These are phyloP conservation scores for Jackrogersella minutella DNA, from an alignment of 495 filamentous ascomycete species.

Conservation along the genomic window DNA sequence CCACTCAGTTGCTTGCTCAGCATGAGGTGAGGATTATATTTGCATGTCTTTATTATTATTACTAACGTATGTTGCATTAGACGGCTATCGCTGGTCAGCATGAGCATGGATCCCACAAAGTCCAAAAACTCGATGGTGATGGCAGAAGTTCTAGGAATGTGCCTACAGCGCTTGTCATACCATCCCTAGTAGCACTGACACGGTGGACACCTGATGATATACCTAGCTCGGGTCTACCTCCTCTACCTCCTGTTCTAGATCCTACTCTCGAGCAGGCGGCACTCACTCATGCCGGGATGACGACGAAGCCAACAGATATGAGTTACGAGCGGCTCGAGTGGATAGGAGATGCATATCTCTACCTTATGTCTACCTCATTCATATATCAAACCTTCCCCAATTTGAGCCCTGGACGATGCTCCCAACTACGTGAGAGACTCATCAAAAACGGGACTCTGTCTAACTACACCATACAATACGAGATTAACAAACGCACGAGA, in stretches of 20 bases:
- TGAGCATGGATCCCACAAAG: slow-evolving; percentile 23
- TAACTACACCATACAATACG: slow-evolving; percentile 69
- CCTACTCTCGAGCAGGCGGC: slow-evolving; percentile 63
- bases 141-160: background rate
- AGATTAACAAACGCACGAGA: slow-evolving; percentile 66
- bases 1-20: slow-evolving; percentile 25
- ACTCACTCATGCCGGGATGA: slow-evolving; percentile 71
- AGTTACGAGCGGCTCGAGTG: slow-evolving; percentile 77
- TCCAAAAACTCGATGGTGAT: slow-evolving; percentile 27
- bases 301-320: slow-evolving; percentile 45
- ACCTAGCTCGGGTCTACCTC: slow-evolving; percentile 51
- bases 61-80: slow-evolving; percentile 14
- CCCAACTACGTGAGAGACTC: slow-evolving; percentile 71
- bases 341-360: slow-evolving; percentile 78
- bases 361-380: slow-evolving; percentile 70
- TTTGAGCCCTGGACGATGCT: slow-evolving; percentile 65
- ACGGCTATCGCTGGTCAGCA: background rate
- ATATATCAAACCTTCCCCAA: slow-evolving; percentile 69
- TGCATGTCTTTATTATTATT: background rate
- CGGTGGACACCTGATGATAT: slow-evolving; percentile 56
- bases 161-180: slow-evolving; percentile 24
- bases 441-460: slow-evolving; percentile 82
- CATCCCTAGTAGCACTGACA: slow-evolving; percentile 41
- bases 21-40: slow-evolving; percentile 26
- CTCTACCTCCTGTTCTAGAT: slow-evolving; percentile 67